Conservation (phyloP, 1,284 basidiomycete genomes). For the Pterulicium gracile region DNA sequence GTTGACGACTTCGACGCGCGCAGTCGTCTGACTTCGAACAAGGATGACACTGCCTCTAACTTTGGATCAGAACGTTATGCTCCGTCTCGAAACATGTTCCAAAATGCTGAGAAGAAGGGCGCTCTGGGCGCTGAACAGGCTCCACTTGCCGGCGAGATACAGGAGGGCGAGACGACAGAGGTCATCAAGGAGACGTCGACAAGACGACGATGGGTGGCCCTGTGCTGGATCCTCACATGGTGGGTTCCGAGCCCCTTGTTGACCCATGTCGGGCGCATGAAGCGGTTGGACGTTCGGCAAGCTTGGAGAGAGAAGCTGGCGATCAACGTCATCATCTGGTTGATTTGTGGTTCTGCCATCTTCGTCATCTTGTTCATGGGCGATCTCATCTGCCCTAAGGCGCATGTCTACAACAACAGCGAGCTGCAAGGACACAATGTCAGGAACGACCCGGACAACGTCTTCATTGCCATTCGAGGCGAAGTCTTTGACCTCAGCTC, state of each 20-base stretch:
- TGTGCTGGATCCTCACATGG: slow-evolving; percentile 89
- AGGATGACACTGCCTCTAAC: slow-evolving; percentile 70
- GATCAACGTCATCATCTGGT: slow-evolving; percentile 95
- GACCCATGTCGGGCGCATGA: slow-evolving; percentile 76
- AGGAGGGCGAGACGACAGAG: slow-evolving; percentile 82
- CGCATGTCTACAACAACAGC: slow-evolving; percentile 77
- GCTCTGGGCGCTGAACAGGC: slow-evolving; percentile 65
- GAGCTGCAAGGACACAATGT: slow-evolving; percentile 73
- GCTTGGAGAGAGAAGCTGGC: slow-evolving; percentile 98
- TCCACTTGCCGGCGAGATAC: slow-evolving; percentile 65
- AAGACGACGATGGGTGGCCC: slow-evolving; percentile 78
- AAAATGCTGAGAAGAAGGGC: slow-evolving; percentile 64
- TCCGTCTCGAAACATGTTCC: slow-evolving; percentile 92
- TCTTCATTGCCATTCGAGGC: slow-evolving; percentile 79
- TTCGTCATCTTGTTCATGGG: slow-evolving; percentile 93
- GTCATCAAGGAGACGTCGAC: slow-evolving; percentile 74
- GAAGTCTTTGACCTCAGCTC: slow-evolving; percentile 82
- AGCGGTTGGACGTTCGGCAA: slow-evolving; percentile 87
- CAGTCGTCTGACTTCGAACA: slow-evolving; percentile 62
- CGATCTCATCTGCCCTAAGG: slow-evolving; percentile 85
- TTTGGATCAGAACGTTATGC: slow-evolving; percentile 87
- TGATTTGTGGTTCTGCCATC: slow-evolving; percentile 77
- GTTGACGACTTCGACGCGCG: slow-evolving; percentile 68
- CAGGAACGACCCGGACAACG: slow-evolving; percentile 56
- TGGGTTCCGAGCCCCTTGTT: slow-evolving; percentile 78